phyloP scores from a whole-genome alignment of 176 grass and related monocot species.

The Microstegium vimineum region DNA sequence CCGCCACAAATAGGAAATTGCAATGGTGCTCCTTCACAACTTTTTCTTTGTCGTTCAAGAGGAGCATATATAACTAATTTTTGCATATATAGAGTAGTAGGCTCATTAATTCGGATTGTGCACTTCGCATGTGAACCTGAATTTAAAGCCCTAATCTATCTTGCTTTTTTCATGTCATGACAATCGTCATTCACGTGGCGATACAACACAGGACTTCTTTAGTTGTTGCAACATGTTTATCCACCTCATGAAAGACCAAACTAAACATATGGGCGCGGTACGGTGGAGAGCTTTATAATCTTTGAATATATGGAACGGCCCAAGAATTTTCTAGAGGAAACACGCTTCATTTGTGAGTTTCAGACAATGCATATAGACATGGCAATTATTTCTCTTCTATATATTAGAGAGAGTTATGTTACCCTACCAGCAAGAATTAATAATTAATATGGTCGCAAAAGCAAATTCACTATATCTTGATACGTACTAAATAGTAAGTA shows the following conservation, averaged over 20 bases:
- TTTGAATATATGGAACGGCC: not conserved
- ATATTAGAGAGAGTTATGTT: not conserved
- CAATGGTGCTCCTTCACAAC: not conserved
- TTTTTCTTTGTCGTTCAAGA: not conserved
- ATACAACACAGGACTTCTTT: not conserved
- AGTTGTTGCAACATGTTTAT: slow-evolving; percentile 25
- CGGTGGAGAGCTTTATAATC: not conserved
- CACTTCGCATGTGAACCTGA: slow-evolving; percentile 11
- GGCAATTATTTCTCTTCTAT: not conserved
- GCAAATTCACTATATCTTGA: no score
- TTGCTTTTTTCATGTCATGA: not conserved
- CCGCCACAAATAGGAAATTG: not conserved
- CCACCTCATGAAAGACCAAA: not conserved
- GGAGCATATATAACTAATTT: not conserved
- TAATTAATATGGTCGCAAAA: not conserved
- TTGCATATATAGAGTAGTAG: not conserved
- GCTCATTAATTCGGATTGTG: not conserved
- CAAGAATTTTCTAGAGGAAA: not conserved
- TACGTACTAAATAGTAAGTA: no score
- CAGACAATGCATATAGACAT: no score
- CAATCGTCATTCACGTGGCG: slow-evolving; percentile 8
- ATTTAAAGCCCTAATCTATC: slow-evolving; percentile 7
- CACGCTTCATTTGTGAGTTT: no score
- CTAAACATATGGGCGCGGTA: not conserved
- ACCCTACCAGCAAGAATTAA: not conserved